Conservation (phyloP, 345 rosid genomes). For the Populus pruinosa region DNA sequence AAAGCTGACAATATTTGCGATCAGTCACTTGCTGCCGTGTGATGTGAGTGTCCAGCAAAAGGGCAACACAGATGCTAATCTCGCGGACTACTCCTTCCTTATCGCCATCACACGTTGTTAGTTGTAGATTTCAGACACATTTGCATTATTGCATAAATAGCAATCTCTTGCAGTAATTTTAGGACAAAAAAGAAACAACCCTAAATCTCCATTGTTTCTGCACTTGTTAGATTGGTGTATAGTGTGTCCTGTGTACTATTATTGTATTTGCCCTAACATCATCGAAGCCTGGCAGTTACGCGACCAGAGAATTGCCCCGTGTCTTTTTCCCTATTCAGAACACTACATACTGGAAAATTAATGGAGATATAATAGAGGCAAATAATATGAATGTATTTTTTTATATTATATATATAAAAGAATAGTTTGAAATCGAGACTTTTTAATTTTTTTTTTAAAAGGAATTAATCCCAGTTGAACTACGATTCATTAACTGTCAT, state of each 20-base stretch:
- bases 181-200: background rate
- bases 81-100: background rate
- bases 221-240: background rate
- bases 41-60: background rate
- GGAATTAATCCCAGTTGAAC: too few relatives aligned
- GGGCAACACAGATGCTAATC: slow-evolving; percentile 1
- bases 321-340: slow-evolving; percentile 8
- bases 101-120: background rate
- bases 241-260: background rate
- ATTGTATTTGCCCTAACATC: background rate
- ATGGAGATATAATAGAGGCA: background rate
- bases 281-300: background rate
- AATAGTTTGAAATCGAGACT: too few relatives aligned
- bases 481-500: too few relatives aligned
- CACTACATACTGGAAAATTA: background rate
- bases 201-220: background rate
- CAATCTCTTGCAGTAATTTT: background rate
- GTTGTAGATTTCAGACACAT: background rate
- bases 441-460: too few relatives aligned
- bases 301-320: background rate
- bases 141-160: background rate
- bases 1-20: slow-evolving; percentile 10
- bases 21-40: background rate
- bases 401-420: too few relatives aligned
- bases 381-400: too few relatives aligned